Evolutionary conservation across 2,329 filamentous ascomycete genomes (phyloP).

Genomic region (Colletotrichum orchidophilum): DNA sequence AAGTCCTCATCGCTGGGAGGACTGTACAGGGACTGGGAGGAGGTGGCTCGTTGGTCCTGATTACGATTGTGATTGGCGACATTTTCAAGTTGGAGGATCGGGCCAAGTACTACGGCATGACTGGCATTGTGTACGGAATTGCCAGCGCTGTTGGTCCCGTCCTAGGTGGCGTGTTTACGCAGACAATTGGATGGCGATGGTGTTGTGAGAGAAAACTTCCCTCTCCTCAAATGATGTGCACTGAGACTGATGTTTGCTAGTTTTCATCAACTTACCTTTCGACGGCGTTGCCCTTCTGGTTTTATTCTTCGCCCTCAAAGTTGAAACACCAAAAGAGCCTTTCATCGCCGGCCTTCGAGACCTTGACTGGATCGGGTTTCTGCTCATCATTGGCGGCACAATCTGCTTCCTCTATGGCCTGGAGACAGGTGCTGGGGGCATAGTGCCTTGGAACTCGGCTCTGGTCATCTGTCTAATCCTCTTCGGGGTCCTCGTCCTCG

Average conservation of each 20-base stretch:
- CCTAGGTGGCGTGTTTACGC: constrained; percentile 65
- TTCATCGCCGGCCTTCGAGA: constrained; percentile 63
- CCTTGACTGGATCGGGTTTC: constrained; percentile 58
- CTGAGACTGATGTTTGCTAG: constrained; percentile 13
- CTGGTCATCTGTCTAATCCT: constrained; percentile 62
- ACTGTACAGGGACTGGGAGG: constrained; percentile 47
- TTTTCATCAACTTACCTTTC: constrained; percentile 55
- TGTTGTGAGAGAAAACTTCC: constrained; percentile 52
- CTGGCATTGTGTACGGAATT: constrained; percentile 65
- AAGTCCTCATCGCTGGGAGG: constrained; percentile 44
- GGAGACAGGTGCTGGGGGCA: constrained; percentile 63
- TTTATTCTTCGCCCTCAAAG: constrained; percentile 49
- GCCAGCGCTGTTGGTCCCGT: constrained; percentile 65
- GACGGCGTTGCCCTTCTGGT: constrained; percentile 52
- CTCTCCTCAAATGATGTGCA: neutral
- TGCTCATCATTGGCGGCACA: constrained; percentile 64
- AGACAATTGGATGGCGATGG: constrained; percentile 65
- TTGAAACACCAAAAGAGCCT: constrained; percentile 66
- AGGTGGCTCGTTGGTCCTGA: constrained; percentile 47
- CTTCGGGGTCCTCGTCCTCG: constrained; percentile 55
- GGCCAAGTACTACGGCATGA: constrained; percentile 60
- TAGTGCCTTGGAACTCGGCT: constrained; percentile 60
- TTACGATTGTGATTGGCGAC: constrained; percentile 49
- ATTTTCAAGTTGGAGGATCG: constrained; percentile 46
- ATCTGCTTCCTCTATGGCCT: constrained; percentile 70